These are phyloP conservation scores for Coemansia sp. DNA, from an alignment of 192 early-diverging fungal species.

Conservation along the genomic window DNA sequence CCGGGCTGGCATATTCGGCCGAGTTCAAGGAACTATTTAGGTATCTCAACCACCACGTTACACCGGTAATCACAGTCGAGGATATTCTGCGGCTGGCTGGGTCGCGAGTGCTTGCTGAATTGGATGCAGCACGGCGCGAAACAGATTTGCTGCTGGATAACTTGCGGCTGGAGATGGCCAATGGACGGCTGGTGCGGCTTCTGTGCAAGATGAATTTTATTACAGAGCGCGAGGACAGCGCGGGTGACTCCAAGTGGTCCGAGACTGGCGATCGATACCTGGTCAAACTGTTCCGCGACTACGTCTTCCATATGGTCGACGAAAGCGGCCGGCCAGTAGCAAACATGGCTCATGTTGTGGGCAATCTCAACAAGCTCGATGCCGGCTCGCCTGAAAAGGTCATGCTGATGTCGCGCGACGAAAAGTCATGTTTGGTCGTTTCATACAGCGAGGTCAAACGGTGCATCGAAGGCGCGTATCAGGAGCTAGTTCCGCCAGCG, in stretches of 20 bases:
- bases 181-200: slow-evolving; percentile 85
- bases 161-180: slow-evolving; percentile 82
- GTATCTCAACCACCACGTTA: slow-evolving; percentile 48
- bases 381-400: slow-evolving; percentile 92
- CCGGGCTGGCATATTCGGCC: slow-evolving; percentile 65
- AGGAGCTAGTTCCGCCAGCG: slow-evolving; percentile 58
- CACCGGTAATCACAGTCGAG: slow-evolving; percentile 38
- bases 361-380: slow-evolving; percentile 96
- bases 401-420: slow-evolving; percentile 93
- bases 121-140: slow-evolving; percentile 50
- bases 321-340: slow-evolving; percentile 77
- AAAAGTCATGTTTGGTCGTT: slow-evolving; percentile 95
- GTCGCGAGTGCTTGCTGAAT: slow-evolving; percentile 43
- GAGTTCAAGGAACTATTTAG: slow-evolving; percentile 81
- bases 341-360: slow-evolving; percentile 90
- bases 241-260: slow-evolving; percentile 89
- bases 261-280: slow-evolving; percentile 98
- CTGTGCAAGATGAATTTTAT: slow-evolving; percentile 92
- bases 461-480: slow-evolving; percentile 84
- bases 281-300: slow-evolving; percentile 96
- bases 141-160: slow-evolving; percentile 79
- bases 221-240: slow-evolving; percentile 83
- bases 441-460: slow-evolving; percentile 93
- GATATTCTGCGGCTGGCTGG: slow-evolving; percentile 51
- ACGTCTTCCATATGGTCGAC: slow-evolving; percentile 96